Percentiles rank a stretch among this genome's conserved stretches.
Evolutionary conservation across 345 rosid species (phyloP).

Genomic region (Geranium brycei): DNA sequence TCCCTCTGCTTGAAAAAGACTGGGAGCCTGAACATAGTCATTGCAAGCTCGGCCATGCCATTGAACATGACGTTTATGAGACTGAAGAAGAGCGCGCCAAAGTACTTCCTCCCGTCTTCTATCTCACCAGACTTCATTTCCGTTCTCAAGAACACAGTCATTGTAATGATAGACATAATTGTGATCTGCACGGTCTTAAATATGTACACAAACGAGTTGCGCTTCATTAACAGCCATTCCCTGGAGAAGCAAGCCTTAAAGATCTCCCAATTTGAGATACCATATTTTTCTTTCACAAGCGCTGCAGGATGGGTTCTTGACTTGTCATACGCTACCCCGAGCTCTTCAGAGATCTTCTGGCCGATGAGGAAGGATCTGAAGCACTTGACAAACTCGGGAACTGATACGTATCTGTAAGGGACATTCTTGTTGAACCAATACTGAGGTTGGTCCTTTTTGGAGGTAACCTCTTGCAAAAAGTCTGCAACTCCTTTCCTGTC

Average conservation of each 20-base stretch:
- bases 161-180: slow-evolving; percentile 15
- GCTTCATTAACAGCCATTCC: slow-evolving; percentile 20
- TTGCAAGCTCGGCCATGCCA: slow-evolving; percentile 44
- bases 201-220: slow-evolving; percentile 15
- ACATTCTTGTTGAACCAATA: no score
- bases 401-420: slow-evolving; percentile 15
- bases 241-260: slow-evolving; percentile 22
- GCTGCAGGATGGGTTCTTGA: slow-evolving; percentile 18
- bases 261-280: slow-evolving; percentile 23
- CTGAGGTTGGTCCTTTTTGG: slow-evolving; percentile 10
- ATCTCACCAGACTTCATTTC: slow-evolving; percentile 11
- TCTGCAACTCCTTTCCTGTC: slow-evolving; percentile 38
- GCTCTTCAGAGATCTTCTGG: slow-evolving; percentile 14
- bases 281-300: slow-evolving; percentile 23
- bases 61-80: slow-evolving; percentile 35
- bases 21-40: slow-evolving; percentile 64
- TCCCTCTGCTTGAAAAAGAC: slow-evolving; percentile 70
- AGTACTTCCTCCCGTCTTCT: slow-evolving; percentile 25
- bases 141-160: slow-evolving; percentile 27
- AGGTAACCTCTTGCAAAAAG: slow-evolving; percentile 36
- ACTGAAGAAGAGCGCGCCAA: slow-evolving; percentile 45
- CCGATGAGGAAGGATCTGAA: slow-evolving; percentile 20
- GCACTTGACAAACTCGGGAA: slow-evolving; percentile 13
- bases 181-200: slow-evolving; percentile 22
- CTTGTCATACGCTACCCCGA: slow-evolving; percentile 15